These are phyloP conservation scores for Alternaria ethzedia DNA, from an alignment of 2,329 filamentous ascomycete species.

Conservation along the genomic window DNA sequence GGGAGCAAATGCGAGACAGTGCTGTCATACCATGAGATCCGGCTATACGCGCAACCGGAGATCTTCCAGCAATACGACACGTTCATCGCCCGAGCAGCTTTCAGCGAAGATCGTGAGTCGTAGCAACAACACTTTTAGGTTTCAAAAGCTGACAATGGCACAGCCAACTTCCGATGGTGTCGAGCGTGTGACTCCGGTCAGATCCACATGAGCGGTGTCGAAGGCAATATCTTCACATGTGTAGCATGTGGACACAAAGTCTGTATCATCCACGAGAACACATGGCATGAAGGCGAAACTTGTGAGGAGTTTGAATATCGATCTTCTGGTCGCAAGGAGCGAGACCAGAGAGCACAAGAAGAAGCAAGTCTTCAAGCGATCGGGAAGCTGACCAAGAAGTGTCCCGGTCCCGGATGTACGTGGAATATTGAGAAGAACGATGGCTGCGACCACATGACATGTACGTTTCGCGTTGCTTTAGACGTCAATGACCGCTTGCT, in stretches of 20 bases:
- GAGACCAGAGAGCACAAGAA: constrained; percentile 33
- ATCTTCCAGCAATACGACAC: constrained; percentile 46
- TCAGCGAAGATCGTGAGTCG: constrained; percentile 47
- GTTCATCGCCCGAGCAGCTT: constrained; percentile 52
- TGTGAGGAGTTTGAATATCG: constrained; percentile 50
- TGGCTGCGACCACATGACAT: constrained; percentile 54
- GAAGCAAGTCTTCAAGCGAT: constrained; percentile 38
- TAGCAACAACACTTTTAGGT: no score
- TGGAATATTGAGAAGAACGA: constrained; percentile 51
- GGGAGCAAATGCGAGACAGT: constrained; percentile 53
- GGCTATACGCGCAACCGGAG: constrained; percentile 25
- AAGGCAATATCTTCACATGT: constrained; percentile 55
- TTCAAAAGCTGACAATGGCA: background rate
- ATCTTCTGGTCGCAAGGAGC: constrained; percentile 28
- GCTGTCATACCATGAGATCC: constrained; percentile 56
- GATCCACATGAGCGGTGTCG: constrained; percentile 56
- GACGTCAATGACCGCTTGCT: background rate
- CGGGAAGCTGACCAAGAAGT: constrained; percentile 46
- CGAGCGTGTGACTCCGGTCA: constrained; percentile 61
- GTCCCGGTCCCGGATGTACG: constrained; percentile 44
- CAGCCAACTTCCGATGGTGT: constrained; percentile 62
- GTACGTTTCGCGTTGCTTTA: constrained; percentile 17
- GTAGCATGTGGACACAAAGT: constrained; percentile 44
- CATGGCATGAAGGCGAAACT: constrained; percentile 52
- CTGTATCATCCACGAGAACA: constrained; percentile 43